Percentiles rank a stretch among this genome's conserved stretches.
These are phyloP conservation scores for Candida arabinofermentans DNA, from an alignment of 805 yeast species.

Conservation along the genomic window DNA sequence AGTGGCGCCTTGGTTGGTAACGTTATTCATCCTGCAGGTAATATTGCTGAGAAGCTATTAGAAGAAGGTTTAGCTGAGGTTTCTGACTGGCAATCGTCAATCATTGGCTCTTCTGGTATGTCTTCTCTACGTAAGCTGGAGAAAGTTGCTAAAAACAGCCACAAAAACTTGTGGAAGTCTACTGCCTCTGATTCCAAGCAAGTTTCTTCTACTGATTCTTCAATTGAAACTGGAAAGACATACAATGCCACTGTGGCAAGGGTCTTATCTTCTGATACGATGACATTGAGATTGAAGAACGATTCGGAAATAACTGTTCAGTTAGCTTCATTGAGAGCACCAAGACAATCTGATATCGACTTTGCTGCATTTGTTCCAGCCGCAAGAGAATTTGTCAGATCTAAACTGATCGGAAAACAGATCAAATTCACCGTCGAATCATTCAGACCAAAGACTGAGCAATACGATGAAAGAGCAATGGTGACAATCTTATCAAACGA, in stretches of 20 bases:
- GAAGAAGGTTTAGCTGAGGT: conserved; percentile 70
- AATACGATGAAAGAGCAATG: conserved; percentile 60
- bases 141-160: conserved; percentile 51
- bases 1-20: conserved; percentile 58
- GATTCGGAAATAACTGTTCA: conserved; percentile 63
- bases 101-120: conserved; percentile 67
- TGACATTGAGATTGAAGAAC: conserved; percentile 46
- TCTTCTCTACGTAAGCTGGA: conserved; percentile 59
- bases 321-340: conserved; percentile 72
- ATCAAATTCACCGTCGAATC: conserved; percentile 63
- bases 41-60: conserved; percentile 63
- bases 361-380: conserved; percentile 53
- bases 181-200: conserved; percentile 14
- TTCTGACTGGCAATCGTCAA: conserved; percentile 73
- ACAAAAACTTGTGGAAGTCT: conserved; percentile 55
- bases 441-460: conserved; percentile 55
- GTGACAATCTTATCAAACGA: conserved; percentile 52
- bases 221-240: conserved; percentile 41
- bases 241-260: conserved; percentile 54
- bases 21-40: conserved; percentile 71
- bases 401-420: conserved; percentile 63
- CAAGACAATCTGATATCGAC: conserved; percentile 57
- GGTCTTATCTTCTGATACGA: conserved; percentile 66
- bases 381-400: conserved; percentile 75
- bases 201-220: conserved; percentile 23